Evolutionary conservation across 176 grass and related monocot species (phyloP).

Genomic region (Oryza meyeriana): DNA sequence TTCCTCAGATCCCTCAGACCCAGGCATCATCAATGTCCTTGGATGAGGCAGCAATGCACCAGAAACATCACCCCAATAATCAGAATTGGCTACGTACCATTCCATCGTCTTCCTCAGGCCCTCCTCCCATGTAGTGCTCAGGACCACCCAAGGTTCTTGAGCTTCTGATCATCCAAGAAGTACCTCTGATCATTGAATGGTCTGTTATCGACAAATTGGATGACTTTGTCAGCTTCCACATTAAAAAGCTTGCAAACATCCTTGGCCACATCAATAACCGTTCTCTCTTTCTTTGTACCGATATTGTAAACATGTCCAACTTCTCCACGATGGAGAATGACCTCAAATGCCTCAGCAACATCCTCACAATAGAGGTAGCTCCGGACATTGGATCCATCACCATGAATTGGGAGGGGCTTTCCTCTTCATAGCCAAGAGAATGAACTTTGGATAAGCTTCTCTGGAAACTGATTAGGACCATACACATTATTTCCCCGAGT

Average conservation of each 20-base stretch:
- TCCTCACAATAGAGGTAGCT: conserved; percentile 90
- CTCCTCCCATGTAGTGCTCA: conserved; percentile 78
- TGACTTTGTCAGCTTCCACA: conserved; percentile 61
- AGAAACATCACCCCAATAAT: conserved; percentile 89
- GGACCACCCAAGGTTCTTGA: conserved; percentile 70
- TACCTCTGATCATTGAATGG: conserved; percentile 92
- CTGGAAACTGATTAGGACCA: conserved; percentile 79
- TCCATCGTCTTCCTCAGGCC: conserved; percentile 84
- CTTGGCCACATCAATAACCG: conserved; percentile 77
- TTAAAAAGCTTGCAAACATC: conserved; percentile 86
- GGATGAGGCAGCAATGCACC: conserved; percentile 82
- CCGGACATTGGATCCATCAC: conserved; percentile 76
- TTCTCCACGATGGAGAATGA: conserved; percentile 74
- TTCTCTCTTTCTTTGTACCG: conserved; percentile 86
- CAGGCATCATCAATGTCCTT: conserved; percentile 83
- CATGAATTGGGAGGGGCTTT: conserved; percentile 71
- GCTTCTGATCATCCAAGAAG: conserved; percentile 84
- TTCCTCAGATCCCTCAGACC: conserved; percentile 60
- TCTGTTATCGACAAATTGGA: conserved; percentile 80
- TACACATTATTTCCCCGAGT: conserved; percentile 84
- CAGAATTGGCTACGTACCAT: conserved; percentile 74
- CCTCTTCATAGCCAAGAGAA: conserved; percentile 78
- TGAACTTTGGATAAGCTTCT: conserved; percentile 87
- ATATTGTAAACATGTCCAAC: conserved; percentile 88
- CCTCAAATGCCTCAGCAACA: conserved; percentile 89